These are phyloP conservation scores for Diphasiastrum complanatum DNA, from an alignment of 83 land plant genomes.

Conservation along the genomic window DNA sequence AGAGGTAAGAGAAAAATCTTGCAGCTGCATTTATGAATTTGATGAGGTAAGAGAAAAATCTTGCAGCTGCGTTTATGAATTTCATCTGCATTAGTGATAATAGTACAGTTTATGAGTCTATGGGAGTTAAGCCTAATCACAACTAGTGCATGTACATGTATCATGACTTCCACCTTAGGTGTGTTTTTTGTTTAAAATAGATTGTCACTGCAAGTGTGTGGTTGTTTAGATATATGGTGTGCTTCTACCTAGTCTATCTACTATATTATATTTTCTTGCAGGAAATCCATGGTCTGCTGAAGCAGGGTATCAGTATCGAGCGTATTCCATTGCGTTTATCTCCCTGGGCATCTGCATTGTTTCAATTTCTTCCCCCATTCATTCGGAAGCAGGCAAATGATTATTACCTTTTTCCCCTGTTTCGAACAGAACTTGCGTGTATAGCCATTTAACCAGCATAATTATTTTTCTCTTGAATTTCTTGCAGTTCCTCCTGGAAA, in stretches of 20 bases:
- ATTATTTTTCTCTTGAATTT: constrained; percentile 14
- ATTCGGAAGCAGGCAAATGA: constrained; percentile 67
- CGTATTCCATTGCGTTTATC: constrained; percentile 72
- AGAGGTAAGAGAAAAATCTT: too few species aligned
- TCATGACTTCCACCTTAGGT: too few species aligned
- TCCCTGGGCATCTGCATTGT: constrained; percentile 98
- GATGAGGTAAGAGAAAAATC: too few species aligned
- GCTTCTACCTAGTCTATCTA: not conserved
- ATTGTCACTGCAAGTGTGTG: not conserved
- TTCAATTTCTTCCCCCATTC: constrained; percentile 85
- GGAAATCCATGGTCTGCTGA: constrained; percentile 87
- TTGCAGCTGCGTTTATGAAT: too few species aligned
- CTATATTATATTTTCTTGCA: constrained; percentile 19
- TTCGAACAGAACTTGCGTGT: not conserved
- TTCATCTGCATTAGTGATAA: too few species aligned
- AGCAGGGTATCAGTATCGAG: constrained; percentile 57
- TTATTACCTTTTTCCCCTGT: not conserved
- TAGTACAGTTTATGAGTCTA: too few species aligned
- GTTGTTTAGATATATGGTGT: not conserved
- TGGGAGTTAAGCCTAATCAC: too few species aligned
- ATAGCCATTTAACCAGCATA: not conserved
- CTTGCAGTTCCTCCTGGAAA: constrained; percentile 78
- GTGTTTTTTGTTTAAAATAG: not conserved
- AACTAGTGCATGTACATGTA: too few species aligned
- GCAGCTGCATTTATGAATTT: too few species aligned